Base-by-base conservation (phyloP, 164 flowering plant genomes). In the Tetracentron sinense region DNA sequence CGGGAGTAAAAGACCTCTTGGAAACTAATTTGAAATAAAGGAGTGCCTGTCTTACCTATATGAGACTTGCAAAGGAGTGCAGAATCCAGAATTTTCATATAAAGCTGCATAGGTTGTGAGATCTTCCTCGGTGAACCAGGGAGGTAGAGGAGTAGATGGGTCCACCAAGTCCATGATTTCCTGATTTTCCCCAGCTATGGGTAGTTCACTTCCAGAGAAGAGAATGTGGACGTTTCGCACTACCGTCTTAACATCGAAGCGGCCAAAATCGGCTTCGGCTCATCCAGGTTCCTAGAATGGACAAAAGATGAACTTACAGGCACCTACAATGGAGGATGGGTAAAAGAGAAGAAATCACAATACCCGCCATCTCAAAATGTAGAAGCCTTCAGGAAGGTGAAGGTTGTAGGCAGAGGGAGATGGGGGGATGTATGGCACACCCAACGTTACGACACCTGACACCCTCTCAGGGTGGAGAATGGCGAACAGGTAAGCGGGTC, bases 161-260 rank as follows among this genome's bases (percentile, higher is more conserved):
- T 79, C 74, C 10, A 81, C 83, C 72, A 85, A 63, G 80, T 82
- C 89, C 85, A 85, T 74, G 50, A 85, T 75, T 54, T 82, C 85
- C 67, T 79, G 68, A 19, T 70, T 70, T 8, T 79, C 82, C 0
- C 29, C 46, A 1, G 85, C 89, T 12, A 79, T 59, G 16, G 77
- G 86, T 15, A 81, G 56, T 58, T 82, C 86, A 50, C 81, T 76
- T 42, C 75, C 57, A 3, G 79, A 79, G 71, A 82, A 85, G 64
- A 82, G 80, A 53, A 77, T 82, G 79, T 82, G 82, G 10, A 85
- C 72, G 62, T 78, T 78, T 33, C 69, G 69, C 38, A 82, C 58
- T 35, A 85, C 89, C 0, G 85, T 79, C 71, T 82, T 81, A 5
- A 65, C 75, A 61, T 76, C 79, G 2, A 81, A 69, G 25, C 81